These are phyloP conservation scores for Penicillium sp. DNA, from an alignment of 2,329 filamentous ascomycete genomes.

Conservation along the genomic window DNA sequence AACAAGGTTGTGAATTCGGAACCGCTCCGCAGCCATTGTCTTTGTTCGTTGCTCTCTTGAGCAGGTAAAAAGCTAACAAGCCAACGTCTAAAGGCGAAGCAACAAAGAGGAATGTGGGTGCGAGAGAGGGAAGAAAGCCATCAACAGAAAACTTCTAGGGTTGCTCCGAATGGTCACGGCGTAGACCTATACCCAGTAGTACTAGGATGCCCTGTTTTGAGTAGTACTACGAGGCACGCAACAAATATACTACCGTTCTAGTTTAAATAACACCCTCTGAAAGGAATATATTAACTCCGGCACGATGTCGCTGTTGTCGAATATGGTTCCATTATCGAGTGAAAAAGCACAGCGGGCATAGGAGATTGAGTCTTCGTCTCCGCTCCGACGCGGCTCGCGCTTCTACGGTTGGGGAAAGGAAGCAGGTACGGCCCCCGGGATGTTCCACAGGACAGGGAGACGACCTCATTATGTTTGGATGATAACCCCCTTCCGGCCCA, in stretches of 20 bases:
- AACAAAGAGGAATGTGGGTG: background rate
- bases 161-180: background rate
- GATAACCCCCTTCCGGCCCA: slow-evolving; percentile 61
- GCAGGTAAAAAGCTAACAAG: background rate
- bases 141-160: background rate
- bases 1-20: too few species aligned
- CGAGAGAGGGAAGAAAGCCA: background rate
- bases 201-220: background rate
- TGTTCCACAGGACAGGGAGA: background rate
- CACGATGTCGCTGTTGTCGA: background rate
- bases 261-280: background rate
- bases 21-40: background rate
- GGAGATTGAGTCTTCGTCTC: background rate
- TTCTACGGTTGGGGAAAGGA: background rate
- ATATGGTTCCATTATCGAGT: background rate
- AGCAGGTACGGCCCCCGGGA: background rate
- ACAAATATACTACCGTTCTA: background rate
- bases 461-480: slow-evolving; percentile 31
- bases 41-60: background rate
- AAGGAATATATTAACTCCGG: background rate
- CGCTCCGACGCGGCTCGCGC: background rate
- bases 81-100: background rate
- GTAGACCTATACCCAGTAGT: background rate
- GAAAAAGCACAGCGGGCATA: background rate
- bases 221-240: background rate